Conservation (phyloP, 306 rosid species). For the Prunus mongolica region DNA sequence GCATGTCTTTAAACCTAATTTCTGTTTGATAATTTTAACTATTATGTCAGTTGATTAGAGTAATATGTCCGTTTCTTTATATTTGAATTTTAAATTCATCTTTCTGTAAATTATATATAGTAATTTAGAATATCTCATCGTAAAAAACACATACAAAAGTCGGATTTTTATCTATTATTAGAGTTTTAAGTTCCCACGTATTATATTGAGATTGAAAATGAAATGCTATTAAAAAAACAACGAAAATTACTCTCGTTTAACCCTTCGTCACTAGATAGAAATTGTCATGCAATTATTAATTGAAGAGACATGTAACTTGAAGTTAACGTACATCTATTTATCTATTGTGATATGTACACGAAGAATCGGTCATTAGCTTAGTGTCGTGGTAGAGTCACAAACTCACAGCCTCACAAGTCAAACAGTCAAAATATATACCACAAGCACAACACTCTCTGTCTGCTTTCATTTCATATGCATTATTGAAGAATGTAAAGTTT, state of each 20-base stretch:
- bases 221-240: too few species aligned
- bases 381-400: neutral
- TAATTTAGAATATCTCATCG: too few species aligned
- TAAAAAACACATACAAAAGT: too few species aligned
- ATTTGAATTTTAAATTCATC: too few species aligned
- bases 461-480: neutral
- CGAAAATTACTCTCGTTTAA: too few species aligned
- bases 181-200: too few species aligned
- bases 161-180: too few species aligned
- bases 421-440: neutral
- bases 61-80: too few species aligned
- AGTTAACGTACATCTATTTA: neutral
- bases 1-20: neutral
- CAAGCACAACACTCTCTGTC: neutral
- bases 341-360: neutral
- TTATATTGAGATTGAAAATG: too few species aligned
- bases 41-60: too few species aligned
- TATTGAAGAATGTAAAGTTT: too few species aligned
- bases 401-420: neutral
- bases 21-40: neutral
- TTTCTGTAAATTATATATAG: too few species aligned
- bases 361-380: neutral
- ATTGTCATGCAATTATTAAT: neutral
- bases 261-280: neutral
- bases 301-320: neutral